Percentiles rank a stretch among this genome's conserved stretches.
These are phyloP conservation scores for Cryptosporidium sp. DNA, from an alignment of 169 alveolate genomes.

Conservation along the genomic window DNA sequence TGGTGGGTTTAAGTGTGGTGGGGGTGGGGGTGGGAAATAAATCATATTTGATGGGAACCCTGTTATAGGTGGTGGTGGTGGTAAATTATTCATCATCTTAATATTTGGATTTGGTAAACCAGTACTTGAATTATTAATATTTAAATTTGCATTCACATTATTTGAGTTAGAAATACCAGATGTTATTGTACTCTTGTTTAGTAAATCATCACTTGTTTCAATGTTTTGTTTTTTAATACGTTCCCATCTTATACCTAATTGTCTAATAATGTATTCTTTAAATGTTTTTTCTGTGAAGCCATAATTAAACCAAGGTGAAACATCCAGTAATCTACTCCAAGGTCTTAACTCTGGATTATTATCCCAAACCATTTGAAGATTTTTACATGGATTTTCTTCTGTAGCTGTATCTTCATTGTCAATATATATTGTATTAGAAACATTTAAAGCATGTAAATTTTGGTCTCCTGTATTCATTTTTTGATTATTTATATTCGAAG, in stretches of 20 bases:
- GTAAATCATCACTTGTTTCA: slow-evolving; percentile 51
- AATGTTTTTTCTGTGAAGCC: slow-evolving; percentile 66
- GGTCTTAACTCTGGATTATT: slow-evolving; percentile 42
- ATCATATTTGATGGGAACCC: slow-evolving; percentile 8
- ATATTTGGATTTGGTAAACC: neutral
- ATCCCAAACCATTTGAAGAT: slow-evolving; percentile 64
- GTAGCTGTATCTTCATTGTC: slow-evolving; percentile 30
- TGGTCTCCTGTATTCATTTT: neutral
- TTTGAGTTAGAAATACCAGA: neutral
- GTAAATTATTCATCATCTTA: slow-evolving; percentile 1
- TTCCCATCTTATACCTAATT: slow-evolving; percentile 62
- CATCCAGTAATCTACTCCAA: slow-evolving; percentile 67
- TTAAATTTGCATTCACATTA: slow-evolving; percentile 1
- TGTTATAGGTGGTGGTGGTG: neutral
- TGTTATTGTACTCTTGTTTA: neutral
- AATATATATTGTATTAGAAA: slow-evolving; percentile 28
- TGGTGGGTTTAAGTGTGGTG: neutral
- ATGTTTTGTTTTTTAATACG: slow-evolving; percentile 60
- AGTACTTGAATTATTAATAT: neutral
- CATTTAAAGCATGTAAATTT: neutral
- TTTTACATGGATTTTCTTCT: slow-evolving; percentile 35
- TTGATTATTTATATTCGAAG: neutral
- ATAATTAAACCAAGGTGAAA: slow-evolving; percentile 68
- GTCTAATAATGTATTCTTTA: slow-evolving; percentile 64
- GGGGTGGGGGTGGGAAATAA: neutral